Percentiles rank a stretch among this genome's conserved stretches.
Evolutionary conservation across 805 yeast species (phyloP).

Genomic region (Kregervanrija pseudodelftensis): DNA sequence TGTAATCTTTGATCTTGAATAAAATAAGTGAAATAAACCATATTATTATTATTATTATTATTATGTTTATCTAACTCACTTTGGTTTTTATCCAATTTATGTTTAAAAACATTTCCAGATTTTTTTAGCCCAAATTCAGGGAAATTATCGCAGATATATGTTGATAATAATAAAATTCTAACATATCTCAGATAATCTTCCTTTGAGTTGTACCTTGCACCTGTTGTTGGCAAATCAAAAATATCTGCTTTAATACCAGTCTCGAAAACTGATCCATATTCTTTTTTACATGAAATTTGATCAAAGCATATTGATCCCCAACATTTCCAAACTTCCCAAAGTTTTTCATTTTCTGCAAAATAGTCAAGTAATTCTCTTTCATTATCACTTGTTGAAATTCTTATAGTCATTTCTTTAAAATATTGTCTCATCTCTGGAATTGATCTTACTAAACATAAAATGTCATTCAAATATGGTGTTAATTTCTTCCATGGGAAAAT

Average conservation of each 20-base stretch:
- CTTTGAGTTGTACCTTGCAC: constrained; percentile 45
- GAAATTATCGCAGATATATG: constrained; percentile 43
- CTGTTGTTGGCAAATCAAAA: constrained; percentile 54
- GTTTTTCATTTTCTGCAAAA: constrained; percentile 51
- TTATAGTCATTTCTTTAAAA: constrained; percentile 8
- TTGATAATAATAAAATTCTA: constrained; percentile 44
- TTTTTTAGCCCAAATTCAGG: constrained; percentile 48
- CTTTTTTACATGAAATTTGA: constrained; percentile 44
- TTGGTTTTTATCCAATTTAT: constrained; percentile 8
- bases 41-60: constrained; percentile 11
- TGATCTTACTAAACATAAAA: constrained; percentile 33
- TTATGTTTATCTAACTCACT: not conserved
- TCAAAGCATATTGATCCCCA: constrained; percentile 86
- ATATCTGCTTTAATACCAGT: constrained; percentile 54
- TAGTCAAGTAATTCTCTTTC: constrained; percentile 37
- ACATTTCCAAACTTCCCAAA: constrained; percentile 77
- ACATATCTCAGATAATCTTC: constrained; percentile 46
- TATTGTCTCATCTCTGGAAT: constrained; percentile 15
- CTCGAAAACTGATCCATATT: constrained; percentile 38
- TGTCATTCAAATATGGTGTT: constrained; percentile 54
- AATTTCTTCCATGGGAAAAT: constrained; percentile 66
- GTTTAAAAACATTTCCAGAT: constrained; percentile 38
- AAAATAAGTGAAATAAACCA: constrained; percentile 16
- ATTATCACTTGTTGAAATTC: constrained; percentile 5
- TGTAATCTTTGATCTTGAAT: constrained; percentile 20